Base-by-base conservation (phyloP, 495 filamentous ascomycete species). In the Pyronema domesticum region DNA sequence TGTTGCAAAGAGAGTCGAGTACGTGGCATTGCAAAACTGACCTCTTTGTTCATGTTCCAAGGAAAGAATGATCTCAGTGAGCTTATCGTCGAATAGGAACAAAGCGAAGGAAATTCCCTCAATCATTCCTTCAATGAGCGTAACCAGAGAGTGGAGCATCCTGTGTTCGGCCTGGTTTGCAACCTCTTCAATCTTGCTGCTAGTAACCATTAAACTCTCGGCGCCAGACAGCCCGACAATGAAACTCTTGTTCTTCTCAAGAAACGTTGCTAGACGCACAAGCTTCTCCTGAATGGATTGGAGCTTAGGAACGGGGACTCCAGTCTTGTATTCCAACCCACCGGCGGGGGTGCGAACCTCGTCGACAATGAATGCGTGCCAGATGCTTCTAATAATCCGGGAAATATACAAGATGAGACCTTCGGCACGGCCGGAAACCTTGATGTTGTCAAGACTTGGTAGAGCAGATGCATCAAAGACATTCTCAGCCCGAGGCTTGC, bases 21-120 rank as follows among this genome's bases (percentile, higher is more conserved):
- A 99, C 0, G 86, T 95, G 35, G 95, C 74, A 50, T 81, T 73
- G 44, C 77, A 73, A 54, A 91, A 80, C 55, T 77, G 75, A 56
- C 81, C 73, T 56, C 80, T 80, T 0, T 79, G 74, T 0, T 74
- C 68, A 3, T 79, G 81, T 17, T 86, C 76, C n/a, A 96, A 73
- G 4, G 82, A 77, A n/a, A 77, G 67, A 44, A 86, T 81, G 57
- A 96, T 94, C 58, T 96, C 88, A 46, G 86, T 80, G 8, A 94
- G 80, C 2, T 82, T 77, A 70, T 96, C 88, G 53, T 95, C 88
- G 53, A 95, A 95, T 0, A 99, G 73, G 57, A 94, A 89, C 35
- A 86, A 72, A 7, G 94, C 85, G 56, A 99, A 99, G 0, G 87
- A 87, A 51, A 99, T 94, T 8, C 93, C 91, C 64, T 99, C 93